Evolutionary conservation across 768 basidiomycete genomes (phyloP), one percentile per base, ranked within the genome.

Genomic region (Lyophyllum semitale): DNA sequence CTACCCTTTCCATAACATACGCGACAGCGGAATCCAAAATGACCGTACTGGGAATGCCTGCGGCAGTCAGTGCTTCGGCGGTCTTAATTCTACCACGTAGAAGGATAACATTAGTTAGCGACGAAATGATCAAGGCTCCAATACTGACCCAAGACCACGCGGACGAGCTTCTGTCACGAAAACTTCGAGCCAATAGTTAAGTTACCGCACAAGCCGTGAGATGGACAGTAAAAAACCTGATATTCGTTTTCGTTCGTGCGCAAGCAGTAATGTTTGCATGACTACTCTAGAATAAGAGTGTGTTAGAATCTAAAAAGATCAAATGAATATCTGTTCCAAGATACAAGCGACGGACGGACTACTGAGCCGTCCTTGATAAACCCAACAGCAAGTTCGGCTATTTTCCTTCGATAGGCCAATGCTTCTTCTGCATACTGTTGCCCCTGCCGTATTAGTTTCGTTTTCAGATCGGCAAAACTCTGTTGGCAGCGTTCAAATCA

Each of bases 251-350:
- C 83, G 85, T 66, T 88, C 80, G 70, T 96, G 93, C 17, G 97
- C 95, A 54, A 89, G 84, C 43, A 98, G 80, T 49, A 99, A 81
- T 32, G 95, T 90, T 72, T 93, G 87, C 77, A 95, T 88, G 52
- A 99, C 96, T 42, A 98, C 95, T 64, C 97, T 82, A 23, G 95
- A 98, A 76, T 95, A 95, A 30, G 93, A 94, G 73, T 99, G 97
- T 2, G 95, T 98, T 54, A 99, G 82, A 67, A 99, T 95, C 93
- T 98, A 67, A 54, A 59, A 32, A 59, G 35, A 55, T 27, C 26
- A 40, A 58, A 51, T 17, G 53, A 44, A 45, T 58, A 26, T 27
- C 44, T 1, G 26, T 29, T 17, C n/a, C 44, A 6, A 17, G 1
- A 29, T 12, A 45, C 26, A 11, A 45, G 17, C 11, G 17, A 44